Evolutionary conservation across 2,329 filamentous ascomycete genomes (phyloP).

Genomic region (Epichloe gansuensis): DNA sequence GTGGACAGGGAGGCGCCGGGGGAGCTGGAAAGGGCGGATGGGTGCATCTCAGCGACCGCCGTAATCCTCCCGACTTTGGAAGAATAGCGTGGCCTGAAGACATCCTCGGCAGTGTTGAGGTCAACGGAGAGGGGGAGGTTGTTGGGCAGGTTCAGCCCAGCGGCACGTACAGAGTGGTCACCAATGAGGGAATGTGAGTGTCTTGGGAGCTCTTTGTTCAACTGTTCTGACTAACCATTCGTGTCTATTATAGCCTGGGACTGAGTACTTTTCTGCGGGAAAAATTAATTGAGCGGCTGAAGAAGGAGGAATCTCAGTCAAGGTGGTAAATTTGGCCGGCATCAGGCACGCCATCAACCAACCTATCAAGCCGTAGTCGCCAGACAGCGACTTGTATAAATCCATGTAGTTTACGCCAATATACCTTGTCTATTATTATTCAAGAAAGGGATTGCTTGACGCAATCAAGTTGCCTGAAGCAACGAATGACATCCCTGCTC

Average conservation of each 20-base stretch:
- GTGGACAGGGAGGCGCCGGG: slow-evolving; percentile 47
- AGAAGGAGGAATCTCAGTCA: slow-evolving; percentile 27
- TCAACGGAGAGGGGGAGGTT: slow-evolving; percentile 43
- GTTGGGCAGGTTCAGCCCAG: slow-evolving; percentile 46
- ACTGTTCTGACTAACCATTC: slow-evolving; percentile 11
- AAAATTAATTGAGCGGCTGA: slow-evolving; percentile 40
- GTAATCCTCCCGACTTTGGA: slow-evolving; percentile 54
- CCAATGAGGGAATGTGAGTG: slow-evolving; percentile 55
- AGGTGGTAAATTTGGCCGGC: neutral
- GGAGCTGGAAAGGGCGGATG: slow-evolving; percentile 48
- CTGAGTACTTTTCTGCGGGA: slow-evolving; percentile 32
- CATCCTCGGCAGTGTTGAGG: slow-evolving; percentile 55
- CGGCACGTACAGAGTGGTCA: slow-evolving; percentile 51
- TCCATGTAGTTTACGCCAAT: neutral
- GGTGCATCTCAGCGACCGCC: slow-evolving; percentile 50
- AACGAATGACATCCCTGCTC: neutral
- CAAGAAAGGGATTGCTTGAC: neutral
- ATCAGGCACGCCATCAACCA: neutral
- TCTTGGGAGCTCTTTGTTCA: neutral
- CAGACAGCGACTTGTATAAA: slow-evolving; percentile 2
- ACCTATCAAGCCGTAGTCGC: neutral
- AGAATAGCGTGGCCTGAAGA: slow-evolving; percentile 58
- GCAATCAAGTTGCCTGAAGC: neutral
- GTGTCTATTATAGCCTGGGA: slow-evolving; percentile 14
- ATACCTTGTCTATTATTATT: neutral